phyloP scores from a whole-genome alignment of 1,284 basidiomycete genomes.

The Meira nashicola region DNA sequence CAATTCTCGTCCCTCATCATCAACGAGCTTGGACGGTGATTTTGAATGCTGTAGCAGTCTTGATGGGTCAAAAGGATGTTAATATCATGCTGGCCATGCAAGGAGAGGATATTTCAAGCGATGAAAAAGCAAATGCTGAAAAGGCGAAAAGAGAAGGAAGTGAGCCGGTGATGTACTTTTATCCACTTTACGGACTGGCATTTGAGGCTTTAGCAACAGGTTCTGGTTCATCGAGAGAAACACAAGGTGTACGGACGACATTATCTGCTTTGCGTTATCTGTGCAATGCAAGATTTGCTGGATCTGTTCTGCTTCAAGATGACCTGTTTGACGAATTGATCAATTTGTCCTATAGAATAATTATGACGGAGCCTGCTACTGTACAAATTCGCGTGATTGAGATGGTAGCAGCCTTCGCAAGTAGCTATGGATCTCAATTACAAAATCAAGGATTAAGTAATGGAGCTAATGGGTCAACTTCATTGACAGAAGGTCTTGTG shows the following conservation, averaged over 20 bases:
- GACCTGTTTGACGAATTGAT: slow-evolving; percentile 84
- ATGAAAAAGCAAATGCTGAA: slow-evolving; percentile 40
- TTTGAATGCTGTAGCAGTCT: slow-evolving; percentile 76
- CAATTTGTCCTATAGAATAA: slow-evolving; percentile 80
- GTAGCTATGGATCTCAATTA: slow-evolving; percentile 57
- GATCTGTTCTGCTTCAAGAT: slow-evolving; percentile 69
- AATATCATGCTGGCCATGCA: slow-evolving; percentile 75
- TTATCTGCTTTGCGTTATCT: slow-evolving; percentile 74
- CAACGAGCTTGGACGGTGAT: slow-evolving; percentile 75
- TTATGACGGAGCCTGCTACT: slow-evolving; percentile 73
- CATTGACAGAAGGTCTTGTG: not conserved
- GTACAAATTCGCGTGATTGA: slow-evolving; percentile 74
- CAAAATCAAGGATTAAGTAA: slow-evolving; percentile 21
- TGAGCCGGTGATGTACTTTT: slow-evolving; percentile 79
- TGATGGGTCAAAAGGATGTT: slow-evolving; percentile 69
- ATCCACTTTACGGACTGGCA: slow-evolving; percentile 82
- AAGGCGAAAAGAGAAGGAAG: slow-evolving; percentile 8
- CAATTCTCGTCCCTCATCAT: slow-evolving; percentile 69
- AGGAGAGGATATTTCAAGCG: slow-evolving; percentile 60
- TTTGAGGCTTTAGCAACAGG: slow-evolving; percentile 79
- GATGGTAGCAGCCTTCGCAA: slow-evolving; percentile 64
- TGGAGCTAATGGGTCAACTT: not conserved
- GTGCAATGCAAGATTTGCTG: slow-evolving; percentile 72
- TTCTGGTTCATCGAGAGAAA: slow-evolving; percentile 54
- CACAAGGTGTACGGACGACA: slow-evolving; percentile 57